phyloP scores from a whole-genome alignment of 129 eudicot genomes.

The Deinandra increscens region DNA sequence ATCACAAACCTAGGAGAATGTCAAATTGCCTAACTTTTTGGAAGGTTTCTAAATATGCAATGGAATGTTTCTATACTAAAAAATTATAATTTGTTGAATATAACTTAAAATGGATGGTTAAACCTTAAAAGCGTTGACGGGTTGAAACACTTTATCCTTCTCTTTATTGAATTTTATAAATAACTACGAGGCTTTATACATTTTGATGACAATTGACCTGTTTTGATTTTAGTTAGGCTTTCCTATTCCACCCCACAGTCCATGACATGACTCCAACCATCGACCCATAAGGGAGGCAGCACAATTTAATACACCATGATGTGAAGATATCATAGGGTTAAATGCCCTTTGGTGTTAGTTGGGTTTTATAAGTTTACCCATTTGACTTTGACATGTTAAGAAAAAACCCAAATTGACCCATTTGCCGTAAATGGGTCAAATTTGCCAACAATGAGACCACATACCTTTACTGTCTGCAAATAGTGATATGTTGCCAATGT shows the following conservation, averaged over 20 bases:
- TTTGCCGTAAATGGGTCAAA: neutral
- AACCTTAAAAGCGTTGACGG: neutral
- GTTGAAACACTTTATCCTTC: neutral
- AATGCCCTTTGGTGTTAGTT: too few species aligned
- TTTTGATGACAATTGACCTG: neutral
- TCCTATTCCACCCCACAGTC: too few species aligned
- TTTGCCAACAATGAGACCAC: neutral
- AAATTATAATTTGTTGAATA: neutral
- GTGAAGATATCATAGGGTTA: too few species aligned
- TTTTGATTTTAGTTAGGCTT: neutral
- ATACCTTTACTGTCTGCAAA: constrained; percentile 84
- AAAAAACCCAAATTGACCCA: neutral
- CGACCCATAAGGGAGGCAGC: too few species aligned
- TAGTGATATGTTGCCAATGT: constrained; percentile 86
- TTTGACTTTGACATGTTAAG: neutral
- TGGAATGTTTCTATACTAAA: neutral
- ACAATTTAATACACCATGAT: too few species aligned
- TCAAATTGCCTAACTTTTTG: neutral
- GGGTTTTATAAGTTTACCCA: neutral
- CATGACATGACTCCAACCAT: too few species aligned
- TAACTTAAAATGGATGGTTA: neutral
- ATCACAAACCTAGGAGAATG: neutral
- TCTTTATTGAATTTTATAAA: neutral
- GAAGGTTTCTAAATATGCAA: neutral
- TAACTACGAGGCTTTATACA: neutral